These are phyloP conservation scores for Aspergillus brasiliensis DNA, from an alignment of 2,329 filamentous ascomycete species.

Conservation along the genomic window DNA sequence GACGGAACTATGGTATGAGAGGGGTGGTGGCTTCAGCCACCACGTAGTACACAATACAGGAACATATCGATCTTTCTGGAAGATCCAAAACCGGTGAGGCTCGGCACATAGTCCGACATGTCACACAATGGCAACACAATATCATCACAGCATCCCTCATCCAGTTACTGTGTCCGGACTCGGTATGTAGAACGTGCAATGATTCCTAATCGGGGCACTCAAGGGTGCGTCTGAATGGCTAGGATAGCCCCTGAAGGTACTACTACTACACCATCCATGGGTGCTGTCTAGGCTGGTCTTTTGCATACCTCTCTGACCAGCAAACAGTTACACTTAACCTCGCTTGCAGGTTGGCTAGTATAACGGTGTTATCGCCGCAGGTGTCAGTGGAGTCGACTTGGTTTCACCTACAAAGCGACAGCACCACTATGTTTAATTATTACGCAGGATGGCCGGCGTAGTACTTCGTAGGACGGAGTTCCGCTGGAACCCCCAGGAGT, in stretches of 20 bases:
- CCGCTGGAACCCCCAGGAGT: background rate
- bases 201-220: background rate
- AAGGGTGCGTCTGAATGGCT: background rate
- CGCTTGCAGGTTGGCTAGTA: constrained; percentile 12
- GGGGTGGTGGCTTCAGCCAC: constrained; percentile 8
- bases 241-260: background rate
- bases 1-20: background rate
- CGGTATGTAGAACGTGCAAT: background rate
- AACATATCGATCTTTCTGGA: constrained; percentile 13
- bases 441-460: background rate
- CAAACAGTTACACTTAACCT: constrained; percentile 2
- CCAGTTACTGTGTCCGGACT: background rate
- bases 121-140: background rate
- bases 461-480: background rate
- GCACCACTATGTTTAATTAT: background rate
- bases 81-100: background rate
- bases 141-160: background rate
- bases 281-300: background rate
- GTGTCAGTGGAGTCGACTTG: background rate
- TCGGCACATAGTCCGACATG: constrained; percentile 1
- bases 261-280: background rate
- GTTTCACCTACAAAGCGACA: background rate
- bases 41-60: constrained; percentile 2
- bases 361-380: background rate
- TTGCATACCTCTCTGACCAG: background rate